Base-by-base conservation (phyloP, 805 yeast species). In the Metschnikowia hibisci region DNA sequence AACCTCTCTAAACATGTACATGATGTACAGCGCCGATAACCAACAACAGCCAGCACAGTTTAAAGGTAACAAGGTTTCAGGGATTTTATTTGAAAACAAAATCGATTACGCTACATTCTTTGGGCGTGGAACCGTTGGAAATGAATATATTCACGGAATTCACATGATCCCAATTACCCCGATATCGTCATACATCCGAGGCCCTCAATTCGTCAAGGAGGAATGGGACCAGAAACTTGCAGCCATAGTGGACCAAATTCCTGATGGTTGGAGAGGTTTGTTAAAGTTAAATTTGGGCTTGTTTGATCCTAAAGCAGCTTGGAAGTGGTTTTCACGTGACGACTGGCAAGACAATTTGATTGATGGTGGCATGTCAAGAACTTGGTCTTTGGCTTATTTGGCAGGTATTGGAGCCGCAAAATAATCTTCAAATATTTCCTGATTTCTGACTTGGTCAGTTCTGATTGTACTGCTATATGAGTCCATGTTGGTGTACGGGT, bases 321-420 rank as follows among this genome's bases (percentile, higher is more conserved):
- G 74, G 74, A 49, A 58, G 29, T 70, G 73, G 73, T 70, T 69
- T 53, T 58, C 81, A 1, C 58, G 76, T 27, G 52, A 67, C 5
- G 67, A 65, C 43, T 89, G 87, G 74, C 58, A 69, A 34, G 65
- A 67, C n/a, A 54, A 61, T 3, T 75, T 73, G 50, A 76, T 90
- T 37, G 97, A 90, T 56, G 78, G 78, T 44, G 97, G 97, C 2
- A 91, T 88, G 73, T 81, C 91, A 22, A 67, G 81, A 48, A 84
- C 96, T 0, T 89, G 96, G 95, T 82, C 90, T 10, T 68, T 89
- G 49, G 81, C 95, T 0, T 86, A 77, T 51, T 73, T 87, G 35
- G 96, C 78, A 6, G 82, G 76, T 15, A 61, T 69, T 39, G 70
- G 68, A 5, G 56, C 43, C 12, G 52, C 55, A 6, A 30, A 42